A percentile compares a stretch with the other conserved stretches of the same genome.
Conservation (phyloP, 768 basidiomycete species). For the Gloeopeniophorella convolvens region DNA sequence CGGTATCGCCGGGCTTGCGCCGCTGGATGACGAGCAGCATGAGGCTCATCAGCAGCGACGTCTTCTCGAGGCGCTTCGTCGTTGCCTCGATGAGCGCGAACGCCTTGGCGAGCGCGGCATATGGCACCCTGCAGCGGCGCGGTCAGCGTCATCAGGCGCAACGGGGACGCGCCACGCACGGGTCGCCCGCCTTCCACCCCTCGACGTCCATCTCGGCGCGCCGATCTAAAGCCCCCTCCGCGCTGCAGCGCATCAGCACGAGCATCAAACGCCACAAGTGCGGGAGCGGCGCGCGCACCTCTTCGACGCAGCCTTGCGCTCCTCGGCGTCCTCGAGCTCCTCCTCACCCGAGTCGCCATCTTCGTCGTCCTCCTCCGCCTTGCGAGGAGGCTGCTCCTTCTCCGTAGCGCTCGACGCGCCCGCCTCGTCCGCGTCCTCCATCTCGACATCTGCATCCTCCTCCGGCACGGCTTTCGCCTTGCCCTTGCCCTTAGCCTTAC, state of each 20-base stretch:
- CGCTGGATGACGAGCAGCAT: slow-evolving; percentile 85
- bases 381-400: slow-evolving; percentile 2
- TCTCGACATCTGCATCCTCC: slow-evolving; percentile 18
- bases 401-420: slow-evolving; percentile 25
- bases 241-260: slow-evolving; percentile 36
- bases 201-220: slow-evolving; percentile 66
- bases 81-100: slow-evolving; percentile 90
- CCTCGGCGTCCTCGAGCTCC: slow-evolving; percentile 34
- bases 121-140: slow-evolving; percentile 64
- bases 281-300: slow-evolving; percentile 38
- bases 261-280: neutral
- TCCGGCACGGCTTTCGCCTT: neutral
- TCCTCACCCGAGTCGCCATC: slow-evolving; percentile 34
- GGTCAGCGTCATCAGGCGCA: neutral
- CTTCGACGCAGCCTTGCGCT: slow-evolving; percentile 53
- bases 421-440: slow-evolving; percentile 13
- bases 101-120: slow-evolving; percentile 83
- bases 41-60: slow-evolving; percentile 80
- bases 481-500: slow-evolving; percentile 7
- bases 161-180: slow-evolving; percentile 46
- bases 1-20: slow-evolving; percentile 65
- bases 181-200: slow-evolving; percentile 78
- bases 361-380: slow-evolving; percentile 27
- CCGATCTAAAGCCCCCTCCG: slow-evolving; percentile 57
- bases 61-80: slow-evolving; percentile 93